These are phyloP conservation scores for Solanum raphanifolium DNA, from an alignment of 257 asterid species.

Conservation along the genomic window DNA sequence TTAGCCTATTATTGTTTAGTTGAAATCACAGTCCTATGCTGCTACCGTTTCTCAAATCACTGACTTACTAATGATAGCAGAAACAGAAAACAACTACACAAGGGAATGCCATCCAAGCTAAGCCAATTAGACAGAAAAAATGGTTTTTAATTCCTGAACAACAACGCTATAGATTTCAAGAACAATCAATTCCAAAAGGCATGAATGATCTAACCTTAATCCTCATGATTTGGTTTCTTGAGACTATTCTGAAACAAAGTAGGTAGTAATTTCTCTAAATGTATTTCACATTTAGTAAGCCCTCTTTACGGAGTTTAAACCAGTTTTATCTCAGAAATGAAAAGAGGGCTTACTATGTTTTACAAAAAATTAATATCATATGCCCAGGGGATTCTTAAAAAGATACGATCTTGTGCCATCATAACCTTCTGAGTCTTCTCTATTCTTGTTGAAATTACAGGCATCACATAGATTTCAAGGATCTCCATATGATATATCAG, in stretches of 20 bases:
- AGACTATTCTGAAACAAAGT: not conserved
- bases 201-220: not conserved
- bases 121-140: not conserved
- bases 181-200: not conserved
- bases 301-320: not conserved
- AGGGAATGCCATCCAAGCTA: not conserved
- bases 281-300: too few species aligned
- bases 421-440: not conserved
- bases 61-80: not conserved
- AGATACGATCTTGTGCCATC: not conserved
- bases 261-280: not conserved
- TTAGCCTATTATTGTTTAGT: not conserved
- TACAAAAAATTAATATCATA: not conserved
- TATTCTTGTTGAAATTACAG: not conserved
- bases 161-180: not conserved
- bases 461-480: not conserved
- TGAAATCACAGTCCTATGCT: not conserved
- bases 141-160: not conserved
- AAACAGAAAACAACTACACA: not conserved
- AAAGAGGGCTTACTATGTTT: not conserved
- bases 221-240: not conserved
- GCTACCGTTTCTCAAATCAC: not conserved
- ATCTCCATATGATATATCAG: not conserved
- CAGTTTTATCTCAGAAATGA: not conserved
- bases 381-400: not conserved